Evolutionary conservation across 495 filamentous ascomycete species (phyloP), one percentile per base, ranked within the genome.

Genomic region (Penicillium canariense): DNA sequence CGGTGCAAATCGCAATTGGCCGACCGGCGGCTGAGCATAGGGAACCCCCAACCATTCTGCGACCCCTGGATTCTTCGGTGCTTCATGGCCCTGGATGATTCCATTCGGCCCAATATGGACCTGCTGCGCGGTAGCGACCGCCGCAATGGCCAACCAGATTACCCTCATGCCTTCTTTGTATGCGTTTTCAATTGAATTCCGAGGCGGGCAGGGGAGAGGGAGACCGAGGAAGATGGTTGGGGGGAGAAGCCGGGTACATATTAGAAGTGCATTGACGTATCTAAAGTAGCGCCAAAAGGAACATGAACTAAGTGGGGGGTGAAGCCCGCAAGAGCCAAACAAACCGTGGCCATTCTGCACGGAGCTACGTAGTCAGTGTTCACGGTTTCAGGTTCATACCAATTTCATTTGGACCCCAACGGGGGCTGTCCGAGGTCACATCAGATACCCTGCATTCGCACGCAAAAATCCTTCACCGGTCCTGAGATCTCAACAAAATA

Each of bases 11-110:
- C 79, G 68, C 26, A 80, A 65, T 26, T 68, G 57, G 26, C 72
- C 76, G 6, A 74, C 66, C 5, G 79, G 77, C 6, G 79, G 68
- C 44, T 70, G 46, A 3, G 75, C 78, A 56, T 71, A 81, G 0
- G 69, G 75, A 49, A 82, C 74, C 9, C 78, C 79, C 18, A 82
- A 62, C 56, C 73, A 82, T 60, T 81, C 77, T 8, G 64, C 57
- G 11, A 81, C 77, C 18, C 62, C 59, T 14, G 66, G 58, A 2
- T 57, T 60, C 31, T 70, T 66, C 15, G 58, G 50, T 1, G 76
- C 72, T 12, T 65, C 43, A 55, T 82, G 80, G 7, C 80, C 80
- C 8, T 60, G 58, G 31, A 83, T 69, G 2, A 60, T 26, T 15
- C 77, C 78, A 55, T 67, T 80, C 35, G 55, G 56, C 40, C 18